Base-by-base conservation (phyloP, 2,329 filamentous ascomycete species). In the Alternaria solani region DNA sequence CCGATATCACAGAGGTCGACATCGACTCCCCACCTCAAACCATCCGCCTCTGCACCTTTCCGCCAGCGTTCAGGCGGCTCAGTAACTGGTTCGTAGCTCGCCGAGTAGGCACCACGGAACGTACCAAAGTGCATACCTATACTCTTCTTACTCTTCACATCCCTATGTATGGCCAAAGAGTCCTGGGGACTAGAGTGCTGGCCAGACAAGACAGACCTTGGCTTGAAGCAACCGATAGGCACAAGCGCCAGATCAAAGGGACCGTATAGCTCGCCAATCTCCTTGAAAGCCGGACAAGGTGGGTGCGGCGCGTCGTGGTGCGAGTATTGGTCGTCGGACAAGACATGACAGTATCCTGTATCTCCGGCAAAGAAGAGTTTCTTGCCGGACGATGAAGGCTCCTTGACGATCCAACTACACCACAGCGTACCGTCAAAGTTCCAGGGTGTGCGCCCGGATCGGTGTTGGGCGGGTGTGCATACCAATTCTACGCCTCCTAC, bases 41-140 rank as follows among this genome's bases (percentile, higher is more conserved):
- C 81, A 34, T 79, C 78, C 32, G 78, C 78, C 63, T 83, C 79
- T 7, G 80, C 81, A 9, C 73, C 79, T 49, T 79, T 77, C 62
- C 73, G 79, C 80, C 82, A 85, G 55, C 81, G 69, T 58, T 74
- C 69, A 7, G 81, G 77, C 38, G 83, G 83, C 63, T 83, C 82
- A 4, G 79, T 78, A 1, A 85, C 83, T 52, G 83, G 82, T 61
- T 85, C 83, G 56, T 81, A 84, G 7, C 80, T 76, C 12, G 73
- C 78, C 42, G 78, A 81, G 4, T 84, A 67, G 0, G 76, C 78
- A 16, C 82, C 82, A 54, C 82, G 65, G 0, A 85, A 78, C 0
- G 83, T 84, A 0, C 83, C 83, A 62, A 81, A 85, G 59, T 85
- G 83, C 83, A 85, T 85, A 0, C 81, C 83, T 26, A 85, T 78